phyloP scores from a whole-genome alignment of 352 stramenopile genomes.

The Phytophthora citricola region DNA sequence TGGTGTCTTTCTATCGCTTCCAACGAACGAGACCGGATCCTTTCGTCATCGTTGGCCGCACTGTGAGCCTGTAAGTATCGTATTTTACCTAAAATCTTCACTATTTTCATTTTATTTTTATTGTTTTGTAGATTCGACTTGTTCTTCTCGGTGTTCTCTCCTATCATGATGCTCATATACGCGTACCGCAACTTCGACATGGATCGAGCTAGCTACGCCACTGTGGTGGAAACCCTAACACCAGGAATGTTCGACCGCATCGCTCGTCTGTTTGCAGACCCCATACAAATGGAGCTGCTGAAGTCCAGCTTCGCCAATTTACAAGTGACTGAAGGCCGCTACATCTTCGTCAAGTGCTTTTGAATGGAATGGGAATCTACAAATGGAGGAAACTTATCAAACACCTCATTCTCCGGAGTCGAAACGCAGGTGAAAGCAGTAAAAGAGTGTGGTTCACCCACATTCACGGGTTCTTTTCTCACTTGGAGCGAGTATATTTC shows the following conservation, averaged over 20 bases:
- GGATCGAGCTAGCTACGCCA: background rate
- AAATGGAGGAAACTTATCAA: slow-evolving; percentile 1
- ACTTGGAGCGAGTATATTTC: background rate
- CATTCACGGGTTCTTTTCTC: background rate
- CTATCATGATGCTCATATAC: background rate
- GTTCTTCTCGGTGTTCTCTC: background rate
- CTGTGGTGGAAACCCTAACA: background rate
- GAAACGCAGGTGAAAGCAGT: background rate
- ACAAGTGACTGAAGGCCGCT: background rate
- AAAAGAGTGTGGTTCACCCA: background rate
- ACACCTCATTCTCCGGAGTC: background rate
- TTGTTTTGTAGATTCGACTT: slow-evolving; percentile 1
- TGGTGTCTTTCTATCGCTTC: background rate
- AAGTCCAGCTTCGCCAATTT: background rate
- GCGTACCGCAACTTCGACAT: background rate
- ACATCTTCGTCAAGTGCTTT: background rate
- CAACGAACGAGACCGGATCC: background rate
- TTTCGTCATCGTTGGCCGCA: background rate
- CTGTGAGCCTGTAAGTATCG: background rate
- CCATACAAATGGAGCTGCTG: background rate
- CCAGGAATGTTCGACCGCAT: background rate
- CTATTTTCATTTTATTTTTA: background rate
- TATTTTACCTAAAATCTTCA: background rate
- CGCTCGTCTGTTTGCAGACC: background rate
- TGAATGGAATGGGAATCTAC: background rate